phyloP scores from a whole-genome alignment of 129 eudicot genomes.

The Ambrosia artemisiifolia region DNA sequence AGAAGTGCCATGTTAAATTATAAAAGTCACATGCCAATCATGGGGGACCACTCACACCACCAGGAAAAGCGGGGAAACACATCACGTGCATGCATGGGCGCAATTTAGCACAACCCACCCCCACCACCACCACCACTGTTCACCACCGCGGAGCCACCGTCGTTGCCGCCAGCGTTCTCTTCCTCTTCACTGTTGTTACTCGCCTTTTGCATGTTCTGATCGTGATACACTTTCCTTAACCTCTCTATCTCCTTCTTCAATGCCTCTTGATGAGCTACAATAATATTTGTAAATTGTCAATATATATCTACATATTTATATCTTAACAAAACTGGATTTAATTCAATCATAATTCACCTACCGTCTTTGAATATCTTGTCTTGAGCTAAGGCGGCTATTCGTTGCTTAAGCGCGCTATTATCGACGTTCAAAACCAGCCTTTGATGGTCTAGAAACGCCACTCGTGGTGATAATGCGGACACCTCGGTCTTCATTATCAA shows the following conservation, averaged over 20 bases:
- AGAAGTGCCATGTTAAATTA: conserved; percentile 34
- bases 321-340: not conserved
- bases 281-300: not conserved
- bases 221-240: conserved; percentile 57
- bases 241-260: conserved; percentile 89
- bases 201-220: conserved; percentile 64
- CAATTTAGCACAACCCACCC: conserved; percentile 41
- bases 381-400: conserved; percentile 92
- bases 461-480: conserved; percentile 88
- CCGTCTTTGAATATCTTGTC: conserved; percentile 97
- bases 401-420: conserved; percentile 81
- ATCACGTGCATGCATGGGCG: conserved; percentile 64
- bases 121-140: conserved; percentile 31
- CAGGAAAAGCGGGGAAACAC: conserved; percentile 43
- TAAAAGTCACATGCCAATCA: conserved; percentile 38
- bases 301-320: not conserved
- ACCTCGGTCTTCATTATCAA: conserved; percentile 66
- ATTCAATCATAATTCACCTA: conserved; percentile 13
- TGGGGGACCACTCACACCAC: conserved; percentile 36
- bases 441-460: conserved; percentile 88
- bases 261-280: conserved; percentile 90
- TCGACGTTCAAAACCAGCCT: conserved; percentile 82
- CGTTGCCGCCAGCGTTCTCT: conserved; percentile 8
- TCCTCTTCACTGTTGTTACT: not conserved
- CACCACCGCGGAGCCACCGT: conserved; percentile 28